Base-by-base conservation (phyloP, 305 asterid species). In the Stenogyne calaminthoides region DNA sequence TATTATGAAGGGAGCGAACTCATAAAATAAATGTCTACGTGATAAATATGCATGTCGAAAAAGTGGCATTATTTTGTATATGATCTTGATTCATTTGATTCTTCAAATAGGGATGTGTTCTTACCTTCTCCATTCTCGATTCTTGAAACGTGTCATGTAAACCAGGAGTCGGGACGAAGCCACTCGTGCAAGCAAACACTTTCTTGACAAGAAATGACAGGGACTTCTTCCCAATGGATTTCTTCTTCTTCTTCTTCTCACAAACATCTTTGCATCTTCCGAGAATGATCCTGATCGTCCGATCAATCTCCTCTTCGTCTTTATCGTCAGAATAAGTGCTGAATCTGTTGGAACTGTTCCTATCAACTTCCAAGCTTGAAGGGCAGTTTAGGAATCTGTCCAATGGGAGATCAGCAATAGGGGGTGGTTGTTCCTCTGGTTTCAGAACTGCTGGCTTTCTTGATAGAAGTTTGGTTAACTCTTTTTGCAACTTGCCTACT, bases 101-200 rank as follows among this genome's bases (percentile, higher is more conserved):
- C 25, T n/a, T 27, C n/a, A 36, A 19, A 22, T 36, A 9, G n/a
- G 27, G 3, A 5, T 37, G 3, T 39, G 15, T 57, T 25, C 7
- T 39, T 84, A 92, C 98, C 96, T 92, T 92, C 77, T 90, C 98
- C 98, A 88, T 93, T 83, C 96, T 86, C 44, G 98, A 86, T 86
- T 93, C 98, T 40, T 85, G 96, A 70, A 91, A 58, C 10, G 98
- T 75, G 47, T 93, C 97, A n/a, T 90, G 77, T 66, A 89, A 73
- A 46, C 78, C 84, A 20, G 97, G 90, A 79, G 89, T 49, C 5
- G 96, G 95, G 1, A 58, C 82, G 57, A 89, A 89, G 20, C 97
- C 93, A 61, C 84, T 64, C 6, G 84, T 73, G 82, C 96, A 92
- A 66, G 78, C 89, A 61, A 93, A 93, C 81, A 93, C 83, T 79